phyloP scores from a whole-genome alignment of 2,329 filamentous ascomycete genomes.

The Cordyceps tenuipes region DNA sequence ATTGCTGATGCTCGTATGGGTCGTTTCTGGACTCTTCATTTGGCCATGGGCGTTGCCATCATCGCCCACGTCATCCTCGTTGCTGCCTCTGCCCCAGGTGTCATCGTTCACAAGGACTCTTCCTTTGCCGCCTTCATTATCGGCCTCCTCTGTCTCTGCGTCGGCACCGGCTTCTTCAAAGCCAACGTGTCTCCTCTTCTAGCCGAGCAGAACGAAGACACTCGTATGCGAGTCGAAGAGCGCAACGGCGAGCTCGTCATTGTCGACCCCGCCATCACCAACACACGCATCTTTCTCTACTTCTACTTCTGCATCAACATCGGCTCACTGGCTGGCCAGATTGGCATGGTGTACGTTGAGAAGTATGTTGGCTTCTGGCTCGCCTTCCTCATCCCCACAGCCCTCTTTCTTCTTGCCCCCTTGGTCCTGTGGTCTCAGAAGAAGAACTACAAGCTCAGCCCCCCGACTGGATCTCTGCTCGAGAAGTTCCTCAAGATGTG shows the following conservation, averaged over 20 bases:
- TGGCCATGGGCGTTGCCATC: conserved; percentile 57
- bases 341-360: conserved; percentile 62
- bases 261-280: conserved; percentile 60
- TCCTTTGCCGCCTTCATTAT: conserved; percentile 61
- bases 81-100: conserved; percentile 52
- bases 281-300: conserved; percentile 61
- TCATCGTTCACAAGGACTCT: conserved; percentile 49
- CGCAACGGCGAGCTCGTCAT: conserved; percentile 58
- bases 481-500: conserved; percentile 58
- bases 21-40: conserved; percentile 64
- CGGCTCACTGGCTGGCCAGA: conserved; percentile 52
- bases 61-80: conserved; percentile 60
- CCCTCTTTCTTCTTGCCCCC: conserved; percentile 55
- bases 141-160: conserved; percentile 44
- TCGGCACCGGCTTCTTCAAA: conserved; percentile 76
- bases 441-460: conserved; percentile 50
- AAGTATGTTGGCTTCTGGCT: conserved; percentile 72
- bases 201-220: conserved; percentile 59
- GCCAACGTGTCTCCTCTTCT: conserved; percentile 67
- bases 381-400: conserved; percentile 58
- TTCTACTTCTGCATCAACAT: conserved; percentile 53
- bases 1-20: conserved; percentile 64
- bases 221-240: conserved; percentile 47
- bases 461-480: conserved; percentile 65
- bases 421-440: conserved; percentile 53